Conservation (phyloP, 2,329 filamentous ascomycete species). For the Aureobasidium sp. region DNA sequence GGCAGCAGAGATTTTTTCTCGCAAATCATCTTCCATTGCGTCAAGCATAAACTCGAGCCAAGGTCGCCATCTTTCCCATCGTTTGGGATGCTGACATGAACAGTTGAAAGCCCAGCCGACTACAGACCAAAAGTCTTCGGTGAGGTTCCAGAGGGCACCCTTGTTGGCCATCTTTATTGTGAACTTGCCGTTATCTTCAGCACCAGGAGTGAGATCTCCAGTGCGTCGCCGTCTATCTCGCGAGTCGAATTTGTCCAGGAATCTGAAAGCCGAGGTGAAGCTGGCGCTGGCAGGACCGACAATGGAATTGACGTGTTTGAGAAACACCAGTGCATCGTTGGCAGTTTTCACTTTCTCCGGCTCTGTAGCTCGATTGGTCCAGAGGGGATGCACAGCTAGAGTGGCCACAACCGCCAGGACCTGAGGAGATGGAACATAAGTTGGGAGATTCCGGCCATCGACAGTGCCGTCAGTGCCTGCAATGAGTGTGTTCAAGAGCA, state of each 20-base stretch:
- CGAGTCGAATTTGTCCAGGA: slow-evolving; percentile 34
- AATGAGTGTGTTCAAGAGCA: slow-evolving; percentile 58
- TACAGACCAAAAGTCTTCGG: slow-evolving; percentile 80
- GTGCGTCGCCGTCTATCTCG: slow-evolving; percentile 4
- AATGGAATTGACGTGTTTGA: slow-evolving; percentile 58
- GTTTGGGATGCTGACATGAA: slow-evolving; percentile 60
- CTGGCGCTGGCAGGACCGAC: slow-evolving; percentile 65
- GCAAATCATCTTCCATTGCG: slow-evolving; percentile 65
- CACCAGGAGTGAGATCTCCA: slow-evolving; percentile 22
- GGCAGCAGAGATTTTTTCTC: slow-evolving; percentile 43
- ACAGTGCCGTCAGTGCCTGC: slow-evolving; percentile 37
- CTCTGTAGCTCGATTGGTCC: slow-evolving; percentile 65
- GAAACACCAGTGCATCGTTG: slow-evolving; percentile 60
- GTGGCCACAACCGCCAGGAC: slow-evolving; percentile 74
- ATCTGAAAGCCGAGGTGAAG: slow-evolving; percentile 65
- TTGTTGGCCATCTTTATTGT: slow-evolving; percentile 38
- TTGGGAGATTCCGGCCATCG: slow-evolving; percentile 38
- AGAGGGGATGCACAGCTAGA: slow-evolving; percentile 70
- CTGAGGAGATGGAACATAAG: slow-evolving; percentile 60
- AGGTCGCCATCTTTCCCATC: slow-evolving; percentile 75
- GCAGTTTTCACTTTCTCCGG: slow-evolving; percentile 56
- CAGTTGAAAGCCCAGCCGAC: slow-evolving; percentile 94
- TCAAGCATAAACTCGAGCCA: slow-evolving; percentile 79
- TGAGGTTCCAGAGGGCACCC: slow-evolving; percentile 65
- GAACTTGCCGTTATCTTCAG: slow-evolving; percentile 34